Percentiles rank a stretch among this genome's conserved stretches.
These are phyloP conservation scores for Panellus pusillus DNA, from an alignment of 768 basidiomycete species.

Conservation along the genomic window DNA sequence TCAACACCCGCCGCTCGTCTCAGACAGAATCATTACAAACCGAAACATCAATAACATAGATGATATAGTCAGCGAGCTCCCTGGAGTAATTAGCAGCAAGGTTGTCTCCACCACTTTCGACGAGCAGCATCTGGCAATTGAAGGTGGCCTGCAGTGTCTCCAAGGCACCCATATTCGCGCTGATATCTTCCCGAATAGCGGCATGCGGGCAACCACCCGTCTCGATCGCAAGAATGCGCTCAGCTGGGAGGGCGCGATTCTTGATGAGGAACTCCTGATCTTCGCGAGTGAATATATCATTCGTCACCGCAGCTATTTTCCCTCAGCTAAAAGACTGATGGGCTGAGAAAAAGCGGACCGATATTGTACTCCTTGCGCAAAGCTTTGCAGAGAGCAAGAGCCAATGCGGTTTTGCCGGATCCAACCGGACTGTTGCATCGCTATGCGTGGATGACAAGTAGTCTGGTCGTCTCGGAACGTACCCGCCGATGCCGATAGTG, in stretches of 20 bases:
- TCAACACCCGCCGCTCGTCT: not conserved
- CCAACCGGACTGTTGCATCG: constrained; percentile 79
- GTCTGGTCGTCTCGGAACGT: constrained; percentile 26
- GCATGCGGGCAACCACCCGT: constrained; percentile 98
- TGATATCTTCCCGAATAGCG: constrained; percentile 97
- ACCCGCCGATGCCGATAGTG: constrained; percentile 99
- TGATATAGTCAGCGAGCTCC: constrained; percentile 96
- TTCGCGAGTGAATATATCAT: constrained; percentile 98
- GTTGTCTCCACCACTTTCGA: constrained; percentile 97
- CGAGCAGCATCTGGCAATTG: constrained; percentile 86
- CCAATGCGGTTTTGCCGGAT: constrained; percentile 94
- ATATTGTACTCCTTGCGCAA: constrained; percentile 88
- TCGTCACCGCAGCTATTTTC: constrained; percentile 85
- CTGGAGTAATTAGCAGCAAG: constrained; percentile 96
- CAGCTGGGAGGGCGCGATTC: constrained; percentile 81
- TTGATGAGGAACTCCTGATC: constrained; percentile 97
- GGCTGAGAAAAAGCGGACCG: constrained; percentile 48
- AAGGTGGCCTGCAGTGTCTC: constrained; percentile 93
- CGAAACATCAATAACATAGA: constrained; percentile 88
- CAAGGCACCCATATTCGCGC: constrained; percentile 93
- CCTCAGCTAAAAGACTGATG: constrained; percentile 8
- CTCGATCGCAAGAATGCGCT: constrained; percentile 93
- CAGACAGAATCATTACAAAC: constrained; percentile 38
- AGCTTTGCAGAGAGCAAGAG: constrained; percentile 83
- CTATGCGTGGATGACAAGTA: constrained; percentile 1